Conservation (phyloP, 148 eudicot genomes). For the Silene uniflora region DNA sequence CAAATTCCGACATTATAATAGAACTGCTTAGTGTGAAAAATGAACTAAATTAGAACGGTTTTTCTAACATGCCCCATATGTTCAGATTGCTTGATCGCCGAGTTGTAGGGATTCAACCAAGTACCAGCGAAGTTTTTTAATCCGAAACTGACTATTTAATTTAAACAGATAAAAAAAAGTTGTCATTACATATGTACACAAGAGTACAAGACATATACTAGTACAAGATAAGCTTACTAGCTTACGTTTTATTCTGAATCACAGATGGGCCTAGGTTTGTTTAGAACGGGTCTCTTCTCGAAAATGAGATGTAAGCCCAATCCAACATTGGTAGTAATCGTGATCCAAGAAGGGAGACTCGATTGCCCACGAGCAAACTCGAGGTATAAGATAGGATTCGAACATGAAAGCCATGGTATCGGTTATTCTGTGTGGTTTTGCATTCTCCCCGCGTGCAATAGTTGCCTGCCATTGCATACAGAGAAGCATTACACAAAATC, state of each 20-base stretch:
- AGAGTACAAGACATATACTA: neutral
- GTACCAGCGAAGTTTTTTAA: too few relatives aligned
- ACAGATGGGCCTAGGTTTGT: neutral
- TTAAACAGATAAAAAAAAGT: neutral
- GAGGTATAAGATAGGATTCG: conserved; percentile 88
- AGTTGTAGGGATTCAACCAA: too few relatives aligned
- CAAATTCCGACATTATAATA: too few relatives aligned
- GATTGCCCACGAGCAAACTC: conserved; percentile 86
- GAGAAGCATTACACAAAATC: neutral
- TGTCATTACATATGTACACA: neutral
- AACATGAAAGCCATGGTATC: conserved; percentile 97
- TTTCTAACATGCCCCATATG: too few relatives aligned
- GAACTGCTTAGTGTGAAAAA: too few relatives aligned
- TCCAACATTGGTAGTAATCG: conserved; percentile 97
- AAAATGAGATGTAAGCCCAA: conserved; percentile 79
- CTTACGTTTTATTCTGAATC: neutral
- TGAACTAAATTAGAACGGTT: too few relatives aligned
- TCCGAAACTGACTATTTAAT: too few relatives aligned
- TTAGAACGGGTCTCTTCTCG: conserved; percentile 12
- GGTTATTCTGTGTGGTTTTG: conserved; percentile 59
- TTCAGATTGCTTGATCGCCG: too few relatives aligned
- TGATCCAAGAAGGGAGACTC: conserved; percentile 71
- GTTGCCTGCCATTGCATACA: conserved; percentile 49
- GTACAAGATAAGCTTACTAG: neutral
- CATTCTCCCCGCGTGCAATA: conserved; percentile 57